phyloP scores from a whole-genome alignment of 2,329 filamentous ascomycete species.

The Phyllosticta ampelicida region DNA sequence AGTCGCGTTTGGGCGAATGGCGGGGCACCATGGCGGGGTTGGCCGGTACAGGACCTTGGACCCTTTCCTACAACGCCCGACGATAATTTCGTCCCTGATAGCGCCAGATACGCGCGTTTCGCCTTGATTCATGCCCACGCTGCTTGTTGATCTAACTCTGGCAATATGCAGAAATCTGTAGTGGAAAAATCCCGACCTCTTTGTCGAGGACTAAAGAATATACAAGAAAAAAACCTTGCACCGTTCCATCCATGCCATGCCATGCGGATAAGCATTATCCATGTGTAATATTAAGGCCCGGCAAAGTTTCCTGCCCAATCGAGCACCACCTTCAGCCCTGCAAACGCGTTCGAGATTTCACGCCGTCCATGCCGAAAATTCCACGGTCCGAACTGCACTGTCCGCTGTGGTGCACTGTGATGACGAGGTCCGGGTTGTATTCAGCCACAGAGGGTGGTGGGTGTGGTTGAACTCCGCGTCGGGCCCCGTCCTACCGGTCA shows the following conservation, averaged over 20 bases:
- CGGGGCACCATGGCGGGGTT: not conserved
- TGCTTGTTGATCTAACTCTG: not conserved
- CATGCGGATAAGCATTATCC: not conserved
- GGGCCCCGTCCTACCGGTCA: constrained; percentile 13
- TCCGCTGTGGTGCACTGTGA: not conserved
- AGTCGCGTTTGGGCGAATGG: not conserved
- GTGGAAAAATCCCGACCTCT: not conserved
- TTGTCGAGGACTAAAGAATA: not conserved
- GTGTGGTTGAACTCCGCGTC: constrained; percentile 4
- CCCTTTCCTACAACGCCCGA: too few relatives aligned
- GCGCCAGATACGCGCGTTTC: not conserved
- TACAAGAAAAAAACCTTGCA: constrained; percentile 1
- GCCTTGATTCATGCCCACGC: not conserved
- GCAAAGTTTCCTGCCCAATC: constrained; percentile 8
- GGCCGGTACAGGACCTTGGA: not conserved
- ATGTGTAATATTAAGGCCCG: not conserved
- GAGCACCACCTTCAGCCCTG: constrained; percentile 4
- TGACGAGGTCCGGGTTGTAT: constrained; percentile 8
- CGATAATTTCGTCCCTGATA: too few relatives aligned
- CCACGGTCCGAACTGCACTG: not conserved
- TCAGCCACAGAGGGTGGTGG: constrained; percentile 8
- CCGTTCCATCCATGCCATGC: not conserved
- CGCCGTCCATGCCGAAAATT: not conserved
- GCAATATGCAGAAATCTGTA: not conserved
- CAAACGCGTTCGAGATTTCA: not conserved